These are phyloP conservation scores for Lentinula raphanica DNA, from an alignment of 768 basidiomycete genomes.

Conservation along the genomic window DNA sequence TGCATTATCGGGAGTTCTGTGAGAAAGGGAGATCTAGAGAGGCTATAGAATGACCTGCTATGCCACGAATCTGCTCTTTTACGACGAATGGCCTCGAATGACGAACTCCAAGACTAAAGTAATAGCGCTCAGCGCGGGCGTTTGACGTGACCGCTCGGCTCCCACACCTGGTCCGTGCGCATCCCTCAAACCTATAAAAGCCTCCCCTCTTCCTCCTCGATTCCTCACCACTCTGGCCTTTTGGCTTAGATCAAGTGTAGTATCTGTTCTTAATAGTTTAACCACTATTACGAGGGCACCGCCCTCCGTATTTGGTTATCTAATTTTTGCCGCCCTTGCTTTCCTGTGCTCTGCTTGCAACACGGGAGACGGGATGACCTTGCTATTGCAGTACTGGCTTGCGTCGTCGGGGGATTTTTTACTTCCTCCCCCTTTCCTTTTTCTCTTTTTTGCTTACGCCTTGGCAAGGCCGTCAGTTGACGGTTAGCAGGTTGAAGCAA, in stretches of 20 bases:
- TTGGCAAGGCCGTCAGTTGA: not conserved
- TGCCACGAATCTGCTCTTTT: no score
- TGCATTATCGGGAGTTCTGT: no score
- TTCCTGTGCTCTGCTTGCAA: conserved; percentile 56
- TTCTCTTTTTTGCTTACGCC: conserved; percentile 17
- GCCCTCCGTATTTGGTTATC: conserved; percentile 33
- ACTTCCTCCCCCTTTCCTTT: conserved; percentile 16
- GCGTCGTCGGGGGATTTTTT: conserved; percentile 56
- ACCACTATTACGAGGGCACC: conserved; percentile 12
- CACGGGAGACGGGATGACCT: conserved; percentile 48
- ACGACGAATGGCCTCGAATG: no score
- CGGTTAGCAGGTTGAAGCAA: not conserved
- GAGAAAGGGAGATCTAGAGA: no score
- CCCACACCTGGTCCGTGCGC: not conserved
- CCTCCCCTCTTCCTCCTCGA: not conserved
- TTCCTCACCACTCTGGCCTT: conserved; percentile 84
- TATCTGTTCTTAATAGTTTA: conserved; percentile 65
- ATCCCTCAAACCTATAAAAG: not conserved
- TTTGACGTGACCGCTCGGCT: no score
- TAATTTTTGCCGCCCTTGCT: conserved; percentile 49
- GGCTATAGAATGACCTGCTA: no score
- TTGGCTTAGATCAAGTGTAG: conserved; percentile 98
- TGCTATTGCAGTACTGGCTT: conserved; percentile 52
- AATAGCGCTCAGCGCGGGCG: no score
- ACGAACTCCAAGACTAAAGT: no score